Evolutionary conservation across 2,329 filamentous ascomycete species (phyloP).

Genomic region (Polychaeton citri): DNA sequence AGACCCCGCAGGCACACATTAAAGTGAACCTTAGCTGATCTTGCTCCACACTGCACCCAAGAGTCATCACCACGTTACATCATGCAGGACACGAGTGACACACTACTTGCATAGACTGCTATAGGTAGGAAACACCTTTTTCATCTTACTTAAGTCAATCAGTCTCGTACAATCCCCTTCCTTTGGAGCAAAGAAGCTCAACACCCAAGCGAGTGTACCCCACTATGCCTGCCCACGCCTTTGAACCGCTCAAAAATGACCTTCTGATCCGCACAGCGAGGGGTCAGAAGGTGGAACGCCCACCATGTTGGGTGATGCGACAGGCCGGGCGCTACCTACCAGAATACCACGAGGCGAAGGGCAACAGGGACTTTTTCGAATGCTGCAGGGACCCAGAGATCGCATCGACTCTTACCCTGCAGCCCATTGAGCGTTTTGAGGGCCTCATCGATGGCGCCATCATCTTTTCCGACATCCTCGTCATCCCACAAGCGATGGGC

Average conservation of each 20-base stretch:
- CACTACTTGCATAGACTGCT: too few species aligned
- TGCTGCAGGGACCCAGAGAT: constrained; percentile 91
- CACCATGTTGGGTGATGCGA: constrained; percentile 98
- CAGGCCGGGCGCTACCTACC: constrained; percentile 96
- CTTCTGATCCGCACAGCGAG: constrained; percentile 78
- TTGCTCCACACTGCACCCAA: not conserved
- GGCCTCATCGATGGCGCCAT: constrained; percentile 92
- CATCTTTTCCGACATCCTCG: constrained; percentile 97
- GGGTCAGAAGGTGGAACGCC: constrained; percentile 81
- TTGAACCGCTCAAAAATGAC: constrained; percentile 83
- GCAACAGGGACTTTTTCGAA: constrained; percentile 84
- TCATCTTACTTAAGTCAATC: too few species aligned
- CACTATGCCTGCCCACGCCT: constrained; percentile 31
- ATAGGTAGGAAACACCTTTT: too few species aligned
- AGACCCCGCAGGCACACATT: too few species aligned
- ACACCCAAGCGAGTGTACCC: too few species aligned
- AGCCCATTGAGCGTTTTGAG: constrained; percentile 82
- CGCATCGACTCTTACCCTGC: constrained; percentile 82
- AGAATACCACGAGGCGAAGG: constrained; percentile 95
- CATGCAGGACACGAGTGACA: too few species aligned
- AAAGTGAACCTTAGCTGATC: too few species aligned
- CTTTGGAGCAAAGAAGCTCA: too few species aligned
- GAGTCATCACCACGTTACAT: not conserved
- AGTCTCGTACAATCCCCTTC: too few species aligned
- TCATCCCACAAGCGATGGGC: constrained; percentile 93